Evolutionary conservation across 306 rosid species (phyloP), one percentile per base, ranked within the genome.

Genomic region (Coriaria nepalensis): DNA sequence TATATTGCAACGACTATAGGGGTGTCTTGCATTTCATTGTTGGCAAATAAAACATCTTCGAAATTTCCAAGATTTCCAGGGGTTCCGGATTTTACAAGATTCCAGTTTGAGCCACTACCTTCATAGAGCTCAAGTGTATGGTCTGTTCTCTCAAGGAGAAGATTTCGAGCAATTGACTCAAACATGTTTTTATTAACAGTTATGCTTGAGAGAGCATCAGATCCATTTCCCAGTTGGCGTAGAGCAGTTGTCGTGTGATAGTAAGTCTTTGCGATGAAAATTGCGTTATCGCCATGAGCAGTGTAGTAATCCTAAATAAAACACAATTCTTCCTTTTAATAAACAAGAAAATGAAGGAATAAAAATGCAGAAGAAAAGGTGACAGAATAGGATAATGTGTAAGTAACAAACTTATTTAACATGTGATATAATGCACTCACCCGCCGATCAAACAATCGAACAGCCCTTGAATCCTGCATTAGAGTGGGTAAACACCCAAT

Each of bases 1-100:
- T 74, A 55, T 33, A 81, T 55, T 9, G 92, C 94, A 50, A 81
- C 85, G 29, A 90, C 73, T 51, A 73, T 85, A 2, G 95, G 95
- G 62, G 87, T 79, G 61, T 90, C 98, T 66, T 90, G 98, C 98
- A 90, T 90, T 66, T 90, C 98, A 63, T 81, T 81, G 75, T 77
- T 90, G 56, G 98, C 87, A 67, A 90, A 90, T 57, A 90, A 70
- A 67, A 83, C 73, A 50, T 82, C 94, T 77, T 90, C 94, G 37
- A 90, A 90, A 49, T 84, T 77, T 53, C 92, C 80, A 47, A 90
- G 76, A 75, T 85, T 90, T 35, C 98, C 98, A 63, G 98, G 98
- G 4, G 94, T 79, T 59, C 98, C 98, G 69, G 78, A 77, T 78
- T 82, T 84, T 45, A 71, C 66, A 55, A 77, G 78, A 62, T 70